Base-by-base conservation (phyloP, 176 grass and related monocot genomes). In the Panicum miliaceum region DNA sequence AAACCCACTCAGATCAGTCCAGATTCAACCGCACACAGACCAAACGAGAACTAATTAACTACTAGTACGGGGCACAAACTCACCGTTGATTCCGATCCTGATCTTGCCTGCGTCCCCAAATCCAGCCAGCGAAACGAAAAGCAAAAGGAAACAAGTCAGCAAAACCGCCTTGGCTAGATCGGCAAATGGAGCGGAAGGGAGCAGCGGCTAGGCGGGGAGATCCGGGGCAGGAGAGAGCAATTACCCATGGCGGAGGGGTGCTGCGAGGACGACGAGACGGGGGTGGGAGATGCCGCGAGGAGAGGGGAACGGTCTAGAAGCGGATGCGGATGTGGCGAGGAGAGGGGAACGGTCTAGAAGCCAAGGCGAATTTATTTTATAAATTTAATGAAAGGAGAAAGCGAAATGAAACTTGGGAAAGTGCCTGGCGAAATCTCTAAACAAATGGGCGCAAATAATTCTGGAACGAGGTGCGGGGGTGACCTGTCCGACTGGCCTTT, bases 1-100 rank as follows among this genome's bases (percentile, higher is more conserved):
- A 18, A 41, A 7, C 22, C 0, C 41, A 66, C 11, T 38, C 18
- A 81, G 65, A 43, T 59, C 65, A 66, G 1, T 27, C n/a, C 53
- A 72, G 67, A 46, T 35, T 15, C 57, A 38, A 4, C 36, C 16
- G 22, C 51, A 57, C 26, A 16, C 19, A 20, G 35, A 35, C 40
- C 6, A 42, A 61, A 32, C 54, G 11, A 1, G 0, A 11, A 22
- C n/a, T 3, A 53, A n/a, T n/a, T n/a, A n/a, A 20, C 37, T 3
- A 18, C n/a, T n/a, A n/a, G n/a, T n/a, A n/a, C n/a, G n/a, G 7
- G 7, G 15, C 0, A 3, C 5, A 8, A 68, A 82, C 81, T 71
- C 68, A 92, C 91, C 91, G 81, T 92, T 92, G 81, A 92, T 92
- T 81, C 88, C 91, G 81, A 92, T 80, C 88, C 82, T 92, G 40